Percentiles rank a stretch among this genome's conserved stretches.
These are phyloP conservation scores for Apophysomyces elegans DNA, from an alignment of 371 early-diverging fungal species.

Conservation along the genomic window DNA sequence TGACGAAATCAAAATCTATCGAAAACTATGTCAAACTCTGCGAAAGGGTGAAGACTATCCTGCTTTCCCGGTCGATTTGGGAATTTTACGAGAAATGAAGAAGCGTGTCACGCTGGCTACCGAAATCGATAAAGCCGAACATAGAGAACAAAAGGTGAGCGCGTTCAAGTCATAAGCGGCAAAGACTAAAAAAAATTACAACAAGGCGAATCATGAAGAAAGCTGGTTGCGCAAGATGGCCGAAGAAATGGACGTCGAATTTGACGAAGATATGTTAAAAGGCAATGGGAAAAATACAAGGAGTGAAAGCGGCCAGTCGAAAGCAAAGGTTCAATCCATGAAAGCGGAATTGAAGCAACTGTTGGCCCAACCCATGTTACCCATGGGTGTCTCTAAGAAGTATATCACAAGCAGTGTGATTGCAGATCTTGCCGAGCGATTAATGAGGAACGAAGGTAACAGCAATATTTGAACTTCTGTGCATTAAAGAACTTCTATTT, in stretches of 20 bases:
- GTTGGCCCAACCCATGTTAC: slow-evolving; percentile 68
- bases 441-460: slow-evolving; percentile 51
- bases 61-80: slow-evolving; percentile 73
- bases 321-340: slow-evolving; percentile 55
- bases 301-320: slow-evolving; percentile 28
- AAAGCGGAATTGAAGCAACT: slow-evolving; percentile 63
- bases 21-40: slow-evolving; percentile 77
- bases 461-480: too few relatives aligned
- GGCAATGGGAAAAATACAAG: slow-evolving; percentile 34
- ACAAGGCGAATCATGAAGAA: slow-evolving; percentile 61
- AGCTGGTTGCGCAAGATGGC: slow-evolving; percentile 90
- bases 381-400: slow-evolving; percentile 71
- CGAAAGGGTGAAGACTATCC: slow-evolving; percentile 68
- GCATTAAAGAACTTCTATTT: slow-evolving; percentile 13
- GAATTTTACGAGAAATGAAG: slow-evolving; percentile 66
- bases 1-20: slow-evolving; percentile 79
- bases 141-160: slow-evolving; percentile 68
- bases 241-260: slow-evolving; percentile 81
- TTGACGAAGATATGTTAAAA: slow-evolving; percentile 74
- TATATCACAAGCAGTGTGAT: slow-evolving; percentile 78
- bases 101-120: slow-evolving; percentile 76
- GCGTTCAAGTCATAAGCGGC: neutral
- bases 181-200: neutral
- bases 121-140: slow-evolving; percentile 81
- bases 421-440: slow-evolving; percentile 65